A percentile compares a stretch with the other conserved stretches of the same genome.
Evolutionary conservation across 352 stramenopile genomes (phyloP).

Genomic region (Phytophthora citricola): DNA sequence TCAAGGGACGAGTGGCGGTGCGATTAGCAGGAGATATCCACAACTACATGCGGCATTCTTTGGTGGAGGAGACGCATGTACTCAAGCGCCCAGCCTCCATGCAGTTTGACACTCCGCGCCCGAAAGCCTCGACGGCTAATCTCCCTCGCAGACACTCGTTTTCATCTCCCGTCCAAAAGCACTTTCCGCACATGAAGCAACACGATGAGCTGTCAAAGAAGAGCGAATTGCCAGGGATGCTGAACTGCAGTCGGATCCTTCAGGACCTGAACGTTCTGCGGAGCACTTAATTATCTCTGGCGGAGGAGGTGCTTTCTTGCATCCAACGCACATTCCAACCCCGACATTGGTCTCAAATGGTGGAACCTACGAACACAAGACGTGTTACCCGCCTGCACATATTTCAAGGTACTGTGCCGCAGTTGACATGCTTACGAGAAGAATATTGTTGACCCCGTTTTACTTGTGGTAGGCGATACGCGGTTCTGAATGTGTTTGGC

Average conservation of each 20-base stretch:
- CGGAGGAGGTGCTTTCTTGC: conserved; percentile 89
- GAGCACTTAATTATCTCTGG: conserved; percentile 90
- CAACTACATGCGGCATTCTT: conserved; percentile 93
- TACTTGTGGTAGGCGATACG: conserved; percentile 66
- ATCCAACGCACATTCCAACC: conserved; percentile 89
- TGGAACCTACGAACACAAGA: conserved; percentile 74
- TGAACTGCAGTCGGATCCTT: conserved; percentile 6
- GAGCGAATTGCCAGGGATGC: conserved; percentile 17
- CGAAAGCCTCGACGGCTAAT: conserved; percentile 26
- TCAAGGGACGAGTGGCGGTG: conserved; percentile 77
- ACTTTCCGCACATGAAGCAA: conserved; percentile 81
- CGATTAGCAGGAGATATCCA: conserved; percentile 93
- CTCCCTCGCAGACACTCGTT: conserved; percentile 41
- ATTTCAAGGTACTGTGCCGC: conserved; percentile 63
- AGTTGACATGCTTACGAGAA: neutral
- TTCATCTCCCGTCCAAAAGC: conserved; percentile 50
- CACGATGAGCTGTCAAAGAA: conserved; percentile 23
- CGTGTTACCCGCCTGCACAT: conserved; percentile 85
- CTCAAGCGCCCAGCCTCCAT: conserved; percentile 44
- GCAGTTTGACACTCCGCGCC: conserved; percentile 24
- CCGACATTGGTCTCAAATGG: conserved; percentile 69
- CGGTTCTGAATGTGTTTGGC: conserved; percentile 84
- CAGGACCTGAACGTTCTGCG: conserved; percentile 33
- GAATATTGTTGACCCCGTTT: conserved; percentile 1
- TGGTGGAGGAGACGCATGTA: conserved; percentile 45